phyloP scores from a whole-genome alignment of 495 filamentous ascomycete species.

The Thermothielavioides terrestris region DNA sequence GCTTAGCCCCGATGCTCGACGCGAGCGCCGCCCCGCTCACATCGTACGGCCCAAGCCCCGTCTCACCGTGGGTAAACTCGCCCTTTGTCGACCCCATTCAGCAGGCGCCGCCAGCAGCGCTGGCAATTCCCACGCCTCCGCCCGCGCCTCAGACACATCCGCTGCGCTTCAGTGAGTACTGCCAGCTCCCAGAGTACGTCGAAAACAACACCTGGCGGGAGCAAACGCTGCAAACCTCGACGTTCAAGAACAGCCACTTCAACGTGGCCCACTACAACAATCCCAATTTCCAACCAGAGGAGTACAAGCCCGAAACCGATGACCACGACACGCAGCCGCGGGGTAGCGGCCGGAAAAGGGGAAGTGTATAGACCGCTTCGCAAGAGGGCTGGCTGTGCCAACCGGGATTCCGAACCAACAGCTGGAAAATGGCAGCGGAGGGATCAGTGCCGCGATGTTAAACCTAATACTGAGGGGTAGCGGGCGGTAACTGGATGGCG shows the following conservation, averaged over 20 bases:
- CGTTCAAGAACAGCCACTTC: conserved; percentile 58
- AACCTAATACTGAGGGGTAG: background rate
- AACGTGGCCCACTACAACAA: conserved; percentile 80
- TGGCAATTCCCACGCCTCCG: conserved; percentile 22
- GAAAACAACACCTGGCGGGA: conserved; percentile 35
- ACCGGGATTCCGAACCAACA: background rate
- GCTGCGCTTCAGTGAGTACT: conserved; percentile 41
- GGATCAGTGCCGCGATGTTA: no score
- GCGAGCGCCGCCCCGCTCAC: conserved; percentile 24
- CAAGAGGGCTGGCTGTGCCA: conserved; percentile 10
- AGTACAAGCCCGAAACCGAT: conserved; percentile 40
- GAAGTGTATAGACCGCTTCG: conserved; percentile 19
- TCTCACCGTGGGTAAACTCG: conserved; percentile 35
- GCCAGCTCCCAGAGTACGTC: conserved; percentile 32
- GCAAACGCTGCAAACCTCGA: conserved; percentile 45
- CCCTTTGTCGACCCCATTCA: conserved; percentile 25
- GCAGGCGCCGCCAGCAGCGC: conserved; percentile 18
- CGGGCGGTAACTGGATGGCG: background rate
- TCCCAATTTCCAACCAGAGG: conserved; percentile 72
- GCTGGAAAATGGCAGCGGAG: background rate
- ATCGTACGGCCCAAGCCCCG: conserved; percentile 32
- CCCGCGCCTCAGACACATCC: conserved; percentile 27
- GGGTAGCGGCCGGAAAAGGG: conserved; percentile 31
- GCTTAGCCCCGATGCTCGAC: conserved; percentile 21
- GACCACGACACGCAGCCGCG: conserved; percentile 25